Base-by-base conservation (phyloP, 495 filamentous ascomycete genomes). In the Achaetomiella virescens region DNA sequence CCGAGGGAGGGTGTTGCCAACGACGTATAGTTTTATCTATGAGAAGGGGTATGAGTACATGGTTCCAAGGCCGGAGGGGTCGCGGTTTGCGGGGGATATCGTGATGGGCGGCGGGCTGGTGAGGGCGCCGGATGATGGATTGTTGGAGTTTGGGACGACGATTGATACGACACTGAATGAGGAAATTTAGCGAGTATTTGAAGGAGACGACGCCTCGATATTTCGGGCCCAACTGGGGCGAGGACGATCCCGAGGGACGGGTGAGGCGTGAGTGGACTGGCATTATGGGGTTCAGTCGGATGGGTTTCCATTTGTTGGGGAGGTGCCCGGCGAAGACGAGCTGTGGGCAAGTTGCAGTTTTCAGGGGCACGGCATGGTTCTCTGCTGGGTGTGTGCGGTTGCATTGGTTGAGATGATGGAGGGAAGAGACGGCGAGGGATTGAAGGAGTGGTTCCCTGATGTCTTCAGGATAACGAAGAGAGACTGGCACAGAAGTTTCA, bases 81-180 rank as follows among this genome's bases (percentile, higher is more conserved):
- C 67, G 6, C 52, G 45, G 18, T 72, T 72, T 15, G 74, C 66
- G 12, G 79, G 81, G 5, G 84, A 90, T 52, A 79, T 89, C n/a
- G 69, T 88, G 35, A 88, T 89, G 25, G 80, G 88, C 9, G 85
- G 88, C 12, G 86, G 85, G 4, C 70, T 85, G 5, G 79, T 74
- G 0, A 72, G 75, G 42, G 71, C 75, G 5, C 57, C 56, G 7
- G 56, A 64, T 15, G 71, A 72, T 0, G 82, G 81, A 9, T 55
- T 76, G 60, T 63, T 66, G 18, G 79, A 77, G 61, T 82, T 63
- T 54, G 81, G 79, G 27, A 78, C 66, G 21, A 81, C 69, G 40
- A 82, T 82, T 68, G 86, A 89, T 67, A 78, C 72, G n/a, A 70
- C 59, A 48, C 60, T 75, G 48, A 80, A 89, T 60, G 58, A 68